phyloP scores from a whole-genome alignment of 2,329 filamentous ascomycete genomes.

The Alternaria rosae region DNA sequence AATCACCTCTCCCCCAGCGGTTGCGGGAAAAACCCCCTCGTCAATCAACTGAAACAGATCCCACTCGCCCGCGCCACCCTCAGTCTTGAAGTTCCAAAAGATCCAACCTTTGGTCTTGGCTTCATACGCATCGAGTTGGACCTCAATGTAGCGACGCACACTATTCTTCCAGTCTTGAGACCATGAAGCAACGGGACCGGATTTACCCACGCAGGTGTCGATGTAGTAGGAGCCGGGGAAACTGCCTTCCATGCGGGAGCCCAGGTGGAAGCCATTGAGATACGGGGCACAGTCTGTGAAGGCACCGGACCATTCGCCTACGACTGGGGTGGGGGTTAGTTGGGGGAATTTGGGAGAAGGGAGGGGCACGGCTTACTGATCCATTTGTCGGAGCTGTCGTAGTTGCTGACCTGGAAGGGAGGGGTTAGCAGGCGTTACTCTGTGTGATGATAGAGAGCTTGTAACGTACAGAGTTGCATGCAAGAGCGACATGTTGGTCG shows the following conservation, averaged over 20 bases:
- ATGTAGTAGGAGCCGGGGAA: slow-evolving; percentile 58
- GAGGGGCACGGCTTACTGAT: slow-evolving; percentile 43
- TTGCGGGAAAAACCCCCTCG: slow-evolving; percentile 60
- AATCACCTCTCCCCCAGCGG: slow-evolving; percentile 38
- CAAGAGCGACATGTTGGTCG: slow-evolving; percentile 62
- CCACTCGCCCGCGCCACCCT: slow-evolving; percentile 60
- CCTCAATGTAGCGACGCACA: slow-evolving; percentile 60
- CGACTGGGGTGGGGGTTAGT: slow-evolving; percentile 47
- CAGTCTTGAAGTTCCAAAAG: slow-evolving; percentile 68
- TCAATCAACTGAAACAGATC: slow-evolving; percentile 59
- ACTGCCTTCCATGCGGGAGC: slow-evolving; percentile 66
- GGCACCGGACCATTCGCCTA: slow-evolving; percentile 73
- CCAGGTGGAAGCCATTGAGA: slow-evolving; percentile 57
- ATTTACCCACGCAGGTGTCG: slow-evolving; percentile 62
- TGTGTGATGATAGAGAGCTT: neutral
- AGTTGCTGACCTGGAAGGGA: slow-evolving; percentile 41
- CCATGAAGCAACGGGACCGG: slow-evolving; percentile 60
- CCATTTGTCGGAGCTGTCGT: slow-evolving; percentile 66
- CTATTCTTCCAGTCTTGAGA: slow-evolving; percentile 55
- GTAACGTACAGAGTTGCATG: slow-evolving; percentile 60
- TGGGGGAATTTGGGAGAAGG: no score
- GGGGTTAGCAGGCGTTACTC: neutral
- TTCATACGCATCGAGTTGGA: slow-evolving; percentile 63
- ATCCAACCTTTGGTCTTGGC: slow-evolving; percentile 60
- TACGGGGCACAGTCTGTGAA: slow-evolving; percentile 65